phyloP scores from a whole-genome alignment of 2,329 filamentous ascomycete species.

The Diaporthe citri region DNA sequence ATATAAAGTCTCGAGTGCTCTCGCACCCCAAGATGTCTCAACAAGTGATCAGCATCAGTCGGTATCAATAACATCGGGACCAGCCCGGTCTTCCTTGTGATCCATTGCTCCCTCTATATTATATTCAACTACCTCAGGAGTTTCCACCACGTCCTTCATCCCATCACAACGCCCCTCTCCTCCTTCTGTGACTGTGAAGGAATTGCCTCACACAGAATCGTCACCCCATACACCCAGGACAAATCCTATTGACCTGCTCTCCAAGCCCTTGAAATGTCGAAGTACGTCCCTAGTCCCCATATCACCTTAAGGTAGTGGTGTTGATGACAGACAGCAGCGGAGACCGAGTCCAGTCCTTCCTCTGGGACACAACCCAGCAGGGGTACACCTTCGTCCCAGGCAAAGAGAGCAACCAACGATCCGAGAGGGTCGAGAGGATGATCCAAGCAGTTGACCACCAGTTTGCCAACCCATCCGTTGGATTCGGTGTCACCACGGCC shows the following conservation, averaged over 20 bases:
- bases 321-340: background rate
- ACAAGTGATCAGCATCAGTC: background rate
- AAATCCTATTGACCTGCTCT: background rate
- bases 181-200: too few species aligned
- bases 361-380: background rate
- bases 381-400: background rate
- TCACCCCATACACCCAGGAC: too few species aligned
- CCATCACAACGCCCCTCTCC: too few species aligned
- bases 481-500: too few species aligned
- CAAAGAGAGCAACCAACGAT: background rate
- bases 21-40: background rate
- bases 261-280: background rate
- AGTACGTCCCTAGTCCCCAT: fast-evolving
- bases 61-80: background rate
- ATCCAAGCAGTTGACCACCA: too few species aligned
- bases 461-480: too few species aligned
- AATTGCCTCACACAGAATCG: background rate
- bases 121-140: background rate
- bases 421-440: too few species aligned
- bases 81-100: background rate
- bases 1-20: background rate
- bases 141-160: background rate
- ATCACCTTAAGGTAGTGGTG: background rate
- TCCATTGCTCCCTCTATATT: background rate
- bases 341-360: background rate